A percentile compares a stretch with the other conserved stretches of the same genome.
Evolutionary conservation across 257 asterid genomes (phyloP).

Genomic region (Fraxinus anomala): DNA sequence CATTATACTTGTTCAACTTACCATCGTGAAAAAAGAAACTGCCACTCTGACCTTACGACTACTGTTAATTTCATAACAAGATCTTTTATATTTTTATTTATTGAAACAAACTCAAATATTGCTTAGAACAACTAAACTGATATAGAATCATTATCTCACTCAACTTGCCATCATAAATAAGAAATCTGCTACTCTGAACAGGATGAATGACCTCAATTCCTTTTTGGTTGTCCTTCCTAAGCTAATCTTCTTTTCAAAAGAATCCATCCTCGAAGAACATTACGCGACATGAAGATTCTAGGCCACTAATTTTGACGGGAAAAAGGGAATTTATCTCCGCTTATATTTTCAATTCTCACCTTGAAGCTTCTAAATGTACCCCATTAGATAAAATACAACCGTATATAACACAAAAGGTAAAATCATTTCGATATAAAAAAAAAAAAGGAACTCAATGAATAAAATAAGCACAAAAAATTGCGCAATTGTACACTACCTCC

Average conservation of each 20-base stretch:
- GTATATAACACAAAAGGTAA: no score
- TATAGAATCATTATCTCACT: not conserved
- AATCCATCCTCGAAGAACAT: not conserved
- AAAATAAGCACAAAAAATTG: not conserved
- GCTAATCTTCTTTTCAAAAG: not conserved
- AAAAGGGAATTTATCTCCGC: not conserved
- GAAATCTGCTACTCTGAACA: not conserved
- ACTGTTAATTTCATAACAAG: not conserved
- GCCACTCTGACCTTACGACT: not conserved
- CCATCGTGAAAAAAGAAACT: not conserved
- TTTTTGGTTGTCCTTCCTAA: not conserved
- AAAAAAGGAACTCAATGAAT: not conserved
- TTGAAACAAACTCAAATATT: not conserved
- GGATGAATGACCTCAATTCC: not conserved
- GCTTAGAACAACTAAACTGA: not conserved
- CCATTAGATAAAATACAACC: not conserved
- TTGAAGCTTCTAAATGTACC: not conserved
- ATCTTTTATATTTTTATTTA: not conserved
- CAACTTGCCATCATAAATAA: not conserved
- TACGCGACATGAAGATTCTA: not conserved
- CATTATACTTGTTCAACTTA: not conserved
- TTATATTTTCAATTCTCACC: not conserved
- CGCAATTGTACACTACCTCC: conserved; percentile 59
- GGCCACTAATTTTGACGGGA: not conserved
- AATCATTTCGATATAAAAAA: not conserved